A percentile compares a stretch with the other conserved stretches of the same genome.
Conservation (phyloP, 768 basidiomycete genomes). For the Lentinula sp. region DNA sequence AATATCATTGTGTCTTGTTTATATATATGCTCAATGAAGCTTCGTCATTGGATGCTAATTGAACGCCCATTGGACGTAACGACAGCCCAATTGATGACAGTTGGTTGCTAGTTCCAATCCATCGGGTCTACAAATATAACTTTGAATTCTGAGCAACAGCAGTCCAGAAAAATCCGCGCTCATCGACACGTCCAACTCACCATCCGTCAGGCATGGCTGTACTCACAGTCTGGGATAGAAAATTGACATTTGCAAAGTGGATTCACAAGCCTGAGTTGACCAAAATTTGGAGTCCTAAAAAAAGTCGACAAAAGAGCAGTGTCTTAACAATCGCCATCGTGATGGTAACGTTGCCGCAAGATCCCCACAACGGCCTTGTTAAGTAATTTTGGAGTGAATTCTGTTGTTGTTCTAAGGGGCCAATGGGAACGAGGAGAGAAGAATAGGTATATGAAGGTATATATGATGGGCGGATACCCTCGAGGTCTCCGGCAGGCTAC, state of each 20-base stretch:
- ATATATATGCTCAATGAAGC: background rate
- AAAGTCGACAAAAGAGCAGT: too few species aligned
- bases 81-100: background rate
- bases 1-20: background rate
- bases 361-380: too few species aligned
- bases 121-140: background rate
- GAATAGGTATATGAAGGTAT: background rate
- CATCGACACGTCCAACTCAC: too few species aligned
- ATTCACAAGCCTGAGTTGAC: too few species aligned
- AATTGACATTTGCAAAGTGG: too few species aligned
- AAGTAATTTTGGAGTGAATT: background rate
- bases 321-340: background rate
- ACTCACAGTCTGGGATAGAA: too few species aligned
- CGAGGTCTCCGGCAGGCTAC: background rate
- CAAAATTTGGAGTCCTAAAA: background rate
- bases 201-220: background rate
- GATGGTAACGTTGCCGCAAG: background rate
- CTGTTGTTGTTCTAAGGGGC: background rate
- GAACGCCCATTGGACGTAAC: background rate
- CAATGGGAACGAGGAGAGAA: background rate
- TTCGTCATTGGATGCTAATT: background rate
- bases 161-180: too few species aligned
- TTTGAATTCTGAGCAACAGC: background rate
- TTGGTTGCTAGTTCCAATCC: background rate
- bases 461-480: background rate